Evolutionary conservation across 2,329 filamentous ascomycete genomes (phyloP), one percentile per base, ranked within the genome.

Genomic region (Aspergillus persii): DNA sequence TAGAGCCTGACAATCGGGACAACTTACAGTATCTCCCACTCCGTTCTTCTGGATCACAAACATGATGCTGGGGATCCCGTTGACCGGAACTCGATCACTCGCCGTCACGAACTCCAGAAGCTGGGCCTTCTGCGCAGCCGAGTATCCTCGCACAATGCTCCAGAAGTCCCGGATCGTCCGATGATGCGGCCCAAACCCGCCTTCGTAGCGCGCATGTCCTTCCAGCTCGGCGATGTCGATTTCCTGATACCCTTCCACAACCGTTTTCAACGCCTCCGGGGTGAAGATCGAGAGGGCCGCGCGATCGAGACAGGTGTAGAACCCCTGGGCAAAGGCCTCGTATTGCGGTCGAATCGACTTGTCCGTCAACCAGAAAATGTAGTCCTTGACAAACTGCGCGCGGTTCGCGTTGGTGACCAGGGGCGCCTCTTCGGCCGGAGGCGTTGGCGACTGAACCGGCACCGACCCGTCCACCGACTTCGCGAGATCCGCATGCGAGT

Each of bases 101-200:
- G 94, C 94, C 12, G 95, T 99, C 31, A 99, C 93, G 69, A 99
- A 99, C 73, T 97, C 92, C 33, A 99, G 81, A 36, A 99, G 78
- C 68, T 86, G 86, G 54, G 87, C 84, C 75, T 89, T 89, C 81
- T 93, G 89, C 49, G 84, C 81, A 15, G 88, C 82, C 8, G 76
- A 66, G 56, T 77, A 80, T 15, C 82, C 70, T 85, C 95, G 39
- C 73, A 96, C 89, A 7, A 97, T 83, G 11, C 82, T 82, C 95
- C 95, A 99, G 73, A 99, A 98, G 66, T 90, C 86, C 27, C 81
- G 79, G 47, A 99, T 86, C 1, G 89, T 86, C 12, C 80, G 85
- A 64, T 95, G 88, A 0, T 80, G 80, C 0, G 86, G 79, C 50
- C 88, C 84, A 81, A 91, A 98, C 12, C 90, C 91, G 41, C 83